Conservation (phyloP, 768 basidiomycete species). For the Punctularia strigosozonata region DNA sequence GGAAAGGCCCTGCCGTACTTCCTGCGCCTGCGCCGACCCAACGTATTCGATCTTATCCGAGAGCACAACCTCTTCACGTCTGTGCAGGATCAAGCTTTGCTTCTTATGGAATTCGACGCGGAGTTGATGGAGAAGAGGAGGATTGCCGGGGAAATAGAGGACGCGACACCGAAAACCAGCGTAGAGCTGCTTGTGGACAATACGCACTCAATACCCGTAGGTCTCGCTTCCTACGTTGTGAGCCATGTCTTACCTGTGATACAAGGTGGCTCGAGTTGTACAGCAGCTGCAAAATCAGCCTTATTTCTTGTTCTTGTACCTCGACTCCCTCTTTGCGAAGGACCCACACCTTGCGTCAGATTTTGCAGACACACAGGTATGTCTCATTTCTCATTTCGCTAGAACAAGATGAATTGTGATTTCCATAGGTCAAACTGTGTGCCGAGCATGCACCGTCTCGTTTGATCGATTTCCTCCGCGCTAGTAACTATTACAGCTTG, state of each 20-base stretch:
- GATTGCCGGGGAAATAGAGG: constrained; percentile 26
- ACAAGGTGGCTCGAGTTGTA: constrained; percentile 77
- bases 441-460: constrained; percentile 74
- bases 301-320: constrained; percentile 83
- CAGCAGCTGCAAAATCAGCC: constrained; percentile 69
- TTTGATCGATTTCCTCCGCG: constrained; percentile 84
- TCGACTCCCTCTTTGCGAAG: constrained; percentile 81
- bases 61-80: constrained; percentile 92
- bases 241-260: background rate
- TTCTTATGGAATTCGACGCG: constrained; percentile 91
- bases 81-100: constrained; percentile 85
- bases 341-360: constrained; percentile 71
- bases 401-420: constrained; percentile 1
- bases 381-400: constrained; percentile 2
- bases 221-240: constrained; percentile 13
- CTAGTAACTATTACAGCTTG: constrained; percentile 84
- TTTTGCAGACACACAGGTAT: constrained; percentile 81
- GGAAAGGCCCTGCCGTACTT: constrained; percentile 90
- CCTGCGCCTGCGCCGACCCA: constrained; percentile 72
- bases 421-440: constrained; percentile 67
- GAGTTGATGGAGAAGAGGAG: constrained; percentile 58
- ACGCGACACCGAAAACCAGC: constrained; percentile 53
- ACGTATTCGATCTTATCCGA: constrained; percentile 90
- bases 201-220: constrained; percentile 89
- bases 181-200: constrained; percentile 86